Base-by-base conservation (phyloP, 2,329 filamentous ascomycete genomes). In the Fusarium pininemorale region DNA sequence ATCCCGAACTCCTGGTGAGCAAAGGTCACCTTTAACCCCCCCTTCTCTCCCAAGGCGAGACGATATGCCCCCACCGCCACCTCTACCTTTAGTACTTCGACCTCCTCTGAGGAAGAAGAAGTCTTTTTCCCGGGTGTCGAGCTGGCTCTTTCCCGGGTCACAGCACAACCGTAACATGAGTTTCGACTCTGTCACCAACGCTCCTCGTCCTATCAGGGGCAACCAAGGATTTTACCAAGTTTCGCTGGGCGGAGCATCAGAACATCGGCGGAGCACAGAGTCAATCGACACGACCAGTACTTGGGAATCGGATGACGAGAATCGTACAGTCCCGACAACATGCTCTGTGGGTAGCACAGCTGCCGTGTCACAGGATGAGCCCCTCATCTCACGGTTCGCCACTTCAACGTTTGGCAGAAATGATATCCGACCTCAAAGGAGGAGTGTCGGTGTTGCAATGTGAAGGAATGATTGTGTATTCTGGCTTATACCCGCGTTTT, bases 21-120 rank as follows among this genome's bases (percentile, higher is more conserved):
- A 69, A 41, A 77, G 80, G 12, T 79, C 82, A 50, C 77, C 79
- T n/a, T 79, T 74, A 16, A 75, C 66, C 11, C 65, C 73, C 22
- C 77, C 77, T 35, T 75, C 76, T 56, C 76, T 69, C 72, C 75
- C 59, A 72, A 68, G 56, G 61, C 70, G 72, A 32, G 79, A 84
- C 28, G 81, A 84, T 10, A 79, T 82, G 12, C 81, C 84, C 4
- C 84, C 87, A 3, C 87, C 88, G 6, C 89, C 89, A 3, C 89
- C 90, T 5, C 81, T 90, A 9, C 89, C 89, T 1, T 84, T 91
- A 30, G 86, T 90, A 22, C 84, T 90, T 63, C 87, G 87, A n/a
- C 89, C 89, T 13, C 88, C 89, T 4, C 79, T 91, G 70, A 84
- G 90, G 66, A 91, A 91, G 84, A 92, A 91, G 84, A 92, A 91